Percentiles rank a stretch among this genome's conserved stretches.
Conservation (phyloP, 257 asterid species). For the Knoxia roxburghii region DNA sequence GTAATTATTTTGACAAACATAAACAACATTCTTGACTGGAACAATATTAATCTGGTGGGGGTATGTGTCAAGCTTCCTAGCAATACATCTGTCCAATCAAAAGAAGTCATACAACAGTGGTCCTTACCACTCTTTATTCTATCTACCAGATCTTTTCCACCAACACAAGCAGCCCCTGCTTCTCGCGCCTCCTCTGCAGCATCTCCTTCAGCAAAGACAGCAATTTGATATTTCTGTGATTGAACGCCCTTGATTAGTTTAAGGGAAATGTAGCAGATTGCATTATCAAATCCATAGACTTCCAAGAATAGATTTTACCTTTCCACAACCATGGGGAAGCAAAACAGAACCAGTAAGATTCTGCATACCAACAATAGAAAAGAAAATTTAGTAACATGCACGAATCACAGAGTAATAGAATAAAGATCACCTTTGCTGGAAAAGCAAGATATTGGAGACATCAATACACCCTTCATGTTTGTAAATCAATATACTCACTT, state of each 20-base stretch:
- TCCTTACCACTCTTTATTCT: constrained; percentile 56
- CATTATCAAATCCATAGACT: neutral
- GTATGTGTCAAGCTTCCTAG: too few species aligned
- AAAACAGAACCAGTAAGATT: constrained; percentile 68
- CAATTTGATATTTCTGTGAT: constrained; percentile 64
- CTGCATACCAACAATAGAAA: constrained; percentile 47
- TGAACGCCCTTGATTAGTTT: constrained; percentile 23
- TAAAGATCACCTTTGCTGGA: neutral
- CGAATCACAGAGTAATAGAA: neutral
- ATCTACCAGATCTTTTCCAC: constrained; percentile 89
- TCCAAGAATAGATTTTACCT: constrained; percentile 38
- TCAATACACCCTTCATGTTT: neutral
- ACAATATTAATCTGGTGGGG: neutral
- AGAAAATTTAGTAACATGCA: constrained; percentile 2
- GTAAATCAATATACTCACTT: neutral
- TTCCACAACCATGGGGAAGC: constrained; percentile 92
- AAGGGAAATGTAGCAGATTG: neutral
- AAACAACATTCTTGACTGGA: neutral
- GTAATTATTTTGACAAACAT: neutral
- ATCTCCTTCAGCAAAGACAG: constrained; percentile 98
- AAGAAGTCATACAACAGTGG: constrained; percentile 4
- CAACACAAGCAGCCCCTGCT: constrained; percentile 91
- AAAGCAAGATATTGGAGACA: neutral
- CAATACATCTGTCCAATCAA: neutral
- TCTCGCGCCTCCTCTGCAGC: constrained; percentile 94